Conservation (phyloP, 2,329 filamentous ascomycete genomes). For the Ascochyta pisi region DNA sequence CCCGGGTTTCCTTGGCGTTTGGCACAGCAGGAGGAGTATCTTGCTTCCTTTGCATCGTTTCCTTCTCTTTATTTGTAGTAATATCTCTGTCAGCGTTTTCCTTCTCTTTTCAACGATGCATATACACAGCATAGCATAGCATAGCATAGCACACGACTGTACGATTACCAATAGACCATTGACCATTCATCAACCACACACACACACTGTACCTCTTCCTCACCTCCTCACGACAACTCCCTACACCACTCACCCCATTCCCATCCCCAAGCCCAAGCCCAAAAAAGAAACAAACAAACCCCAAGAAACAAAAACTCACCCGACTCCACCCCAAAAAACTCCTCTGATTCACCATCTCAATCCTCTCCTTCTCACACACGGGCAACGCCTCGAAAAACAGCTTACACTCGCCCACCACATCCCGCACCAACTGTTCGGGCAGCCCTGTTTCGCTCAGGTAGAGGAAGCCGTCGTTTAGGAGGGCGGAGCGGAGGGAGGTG, state of each 20-base stretch:
- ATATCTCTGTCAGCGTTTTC: conserved; percentile 4
- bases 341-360: conserved; percentile 59
- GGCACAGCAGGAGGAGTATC: neutral
- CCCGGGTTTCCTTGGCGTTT: conserved; percentile 6
- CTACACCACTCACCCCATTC: too few relatives aligned
- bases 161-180: conserved; percentile 10
- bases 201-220: too few relatives aligned
- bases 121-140: conserved; percentile 8
- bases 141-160: conserved; percentile 8
- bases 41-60: neutral
- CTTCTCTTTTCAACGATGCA: neutral
- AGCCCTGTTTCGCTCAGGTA: conserved; percentile 76
- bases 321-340: conserved; percentile 57
- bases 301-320: conserved; percentile 37
- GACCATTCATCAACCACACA: too few relatives aligned
- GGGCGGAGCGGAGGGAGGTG: conserved; percentile 71
- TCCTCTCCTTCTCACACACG: conserved; percentile 72
- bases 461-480: conserved; percentile 87
- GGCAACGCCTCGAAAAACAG: conserved; percentile 77
- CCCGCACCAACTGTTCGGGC: conserved; percentile 66
- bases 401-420: conserved; percentile 72
- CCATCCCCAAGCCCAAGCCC: neutral
- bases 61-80: neutral
- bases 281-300: neutral
- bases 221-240: neutral